Conservation (phyloP, 768 basidiomycete genomes). For the Psilocybe tampanensis region DNA sequence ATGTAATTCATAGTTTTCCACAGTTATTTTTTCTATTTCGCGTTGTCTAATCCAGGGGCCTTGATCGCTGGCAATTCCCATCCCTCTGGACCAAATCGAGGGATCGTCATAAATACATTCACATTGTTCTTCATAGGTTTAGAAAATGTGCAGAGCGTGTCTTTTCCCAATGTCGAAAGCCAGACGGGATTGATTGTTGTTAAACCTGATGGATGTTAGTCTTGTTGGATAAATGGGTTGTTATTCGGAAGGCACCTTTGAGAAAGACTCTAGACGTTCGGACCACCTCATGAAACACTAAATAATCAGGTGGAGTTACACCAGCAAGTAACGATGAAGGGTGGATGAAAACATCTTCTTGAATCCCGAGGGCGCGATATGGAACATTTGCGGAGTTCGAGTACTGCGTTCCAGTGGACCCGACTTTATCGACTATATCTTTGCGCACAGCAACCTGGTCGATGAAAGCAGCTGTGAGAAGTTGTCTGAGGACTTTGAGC, state of each 20-base stretch:
- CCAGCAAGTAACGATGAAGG: constrained; percentile 81
- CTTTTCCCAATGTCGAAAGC: constrained; percentile 79
- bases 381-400: constrained; percentile 78
- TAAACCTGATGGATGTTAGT: constrained; percentile 48
- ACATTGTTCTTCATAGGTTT: constrained; percentile 75
- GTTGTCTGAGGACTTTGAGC: constrained; percentile 89
- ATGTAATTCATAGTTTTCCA: constrained; percentile 5
- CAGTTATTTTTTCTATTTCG: neutral
- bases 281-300: constrained; percentile 84
- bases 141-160: constrained; percentile 86
- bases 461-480: constrained; percentile 88
- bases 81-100: constrained; percentile 81
- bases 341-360: constrained; percentile 91
- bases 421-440: constrained; percentile 68
- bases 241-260: constrained; percentile 58
- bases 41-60: constrained; percentile 17
- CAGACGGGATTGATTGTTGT: constrained; percentile 88
- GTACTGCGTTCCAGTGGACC: constrained; percentile 64
- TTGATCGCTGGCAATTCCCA: constrained; percentile 87
- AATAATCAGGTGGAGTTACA: constrained; percentile 76
- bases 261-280: constrained; percentile 76
- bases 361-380: constrained; percentile 78
- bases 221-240: neutral
- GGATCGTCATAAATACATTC: constrained; percentile 74
- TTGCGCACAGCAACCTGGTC: constrained; percentile 94